Percentiles rank a stretch among this genome's conserved stretches.
Conservation (phyloP, 2,329 filamentous ascomycete genomes). For the Aureobasidium sp. region DNA sequence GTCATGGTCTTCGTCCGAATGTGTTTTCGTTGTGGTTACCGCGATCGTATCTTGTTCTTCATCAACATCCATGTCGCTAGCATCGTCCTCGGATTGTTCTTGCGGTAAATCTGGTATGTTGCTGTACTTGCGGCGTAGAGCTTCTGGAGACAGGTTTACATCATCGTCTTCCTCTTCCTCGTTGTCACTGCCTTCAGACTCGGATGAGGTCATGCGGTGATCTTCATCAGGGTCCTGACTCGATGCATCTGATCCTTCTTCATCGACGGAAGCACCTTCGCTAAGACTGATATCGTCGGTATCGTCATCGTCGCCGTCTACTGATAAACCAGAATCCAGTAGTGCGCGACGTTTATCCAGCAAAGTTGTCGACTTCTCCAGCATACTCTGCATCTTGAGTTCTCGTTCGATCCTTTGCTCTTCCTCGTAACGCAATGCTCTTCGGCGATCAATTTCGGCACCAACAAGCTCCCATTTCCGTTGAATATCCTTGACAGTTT, state of each 20-base stretch:
- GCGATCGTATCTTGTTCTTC: conserved; percentile 6
- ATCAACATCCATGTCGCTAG: conserved; percentile 24
- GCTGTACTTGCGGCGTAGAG: conserved; percentile 61
- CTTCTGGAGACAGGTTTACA: conserved; percentile 59
- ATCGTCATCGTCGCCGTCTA: conserved; percentile 23
- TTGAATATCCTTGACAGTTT: conserved; percentile 57
- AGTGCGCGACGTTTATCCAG: conserved; percentile 49
- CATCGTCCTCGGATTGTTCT: conserved; percentile 19
- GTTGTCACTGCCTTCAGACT: conserved; percentile 51
- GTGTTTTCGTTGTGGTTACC: neutral
- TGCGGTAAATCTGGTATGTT: conserved; percentile 44
- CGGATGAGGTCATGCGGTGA: conserved; percentile 54
- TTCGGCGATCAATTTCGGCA: conserved; percentile 48
- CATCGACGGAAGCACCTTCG: conserved; percentile 26
- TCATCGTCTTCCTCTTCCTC: conserved; percentile 46
- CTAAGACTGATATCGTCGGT: conserved; percentile 37
- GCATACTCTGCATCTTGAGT: conserved; percentile 64
- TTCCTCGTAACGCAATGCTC: conserved; percentile 51
- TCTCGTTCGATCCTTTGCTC: conserved; percentile 48
- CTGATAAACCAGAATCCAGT: conserved; percentile 5
- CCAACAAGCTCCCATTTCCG: conserved; percentile 52
- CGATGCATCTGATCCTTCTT: conserved; percentile 26
- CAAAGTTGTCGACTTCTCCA: conserved; percentile 62
- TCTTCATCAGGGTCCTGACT: conserved; percentile 33
- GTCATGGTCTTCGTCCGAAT: neutral